Percentiles rank a stretch among this genome's conserved stretches.
These are phyloP conservation scores for Blastobotrys chiropterorum DNA, from an alignment of 805 yeast genomes.

Conservation along the genomic window DNA sequence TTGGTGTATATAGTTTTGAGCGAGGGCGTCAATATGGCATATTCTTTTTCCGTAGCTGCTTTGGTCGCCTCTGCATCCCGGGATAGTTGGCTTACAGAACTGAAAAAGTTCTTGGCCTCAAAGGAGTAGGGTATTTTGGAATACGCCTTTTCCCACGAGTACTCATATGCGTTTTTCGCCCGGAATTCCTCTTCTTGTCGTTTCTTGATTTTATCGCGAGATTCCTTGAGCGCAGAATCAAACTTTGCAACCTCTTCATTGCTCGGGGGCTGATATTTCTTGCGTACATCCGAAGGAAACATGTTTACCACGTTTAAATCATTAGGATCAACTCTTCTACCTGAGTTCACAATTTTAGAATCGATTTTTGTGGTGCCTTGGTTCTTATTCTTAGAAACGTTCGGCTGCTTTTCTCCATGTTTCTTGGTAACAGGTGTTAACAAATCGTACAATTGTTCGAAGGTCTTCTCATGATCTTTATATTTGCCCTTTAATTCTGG, in stretches of 20 bases:
- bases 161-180: constrained; percentile 46
- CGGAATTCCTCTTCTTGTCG: constrained; percentile 43
- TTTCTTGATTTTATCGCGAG: constrained; percentile 36
- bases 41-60: constrained; percentile 12
- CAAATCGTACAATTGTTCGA: background rate
- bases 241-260: constrained; percentile 24
- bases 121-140: constrained; percentile 35
- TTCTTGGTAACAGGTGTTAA: background rate
- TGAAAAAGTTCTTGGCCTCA: constrained; percentile 36
- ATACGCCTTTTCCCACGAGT: constrained; percentile 36
- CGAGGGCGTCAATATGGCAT: constrained; percentile 20
- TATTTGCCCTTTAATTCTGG: background rate
- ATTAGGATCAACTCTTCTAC: background rate
- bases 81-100: constrained; percentile 23
- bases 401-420: background rate
- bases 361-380: background rate
- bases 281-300: background rate
- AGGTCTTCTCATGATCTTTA: background rate
- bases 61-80: background rate
- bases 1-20: constrained; percentile 17
- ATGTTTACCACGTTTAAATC: background rate
- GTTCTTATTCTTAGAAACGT: background rate
- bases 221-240: constrained; percentile 39
- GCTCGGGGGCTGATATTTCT: background rate
- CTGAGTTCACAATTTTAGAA: background rate